Evolutionary conservation across 2,329 filamentous ascomycete species (phyloP).

Genomic region (Colletotrichum incanum): DNA sequence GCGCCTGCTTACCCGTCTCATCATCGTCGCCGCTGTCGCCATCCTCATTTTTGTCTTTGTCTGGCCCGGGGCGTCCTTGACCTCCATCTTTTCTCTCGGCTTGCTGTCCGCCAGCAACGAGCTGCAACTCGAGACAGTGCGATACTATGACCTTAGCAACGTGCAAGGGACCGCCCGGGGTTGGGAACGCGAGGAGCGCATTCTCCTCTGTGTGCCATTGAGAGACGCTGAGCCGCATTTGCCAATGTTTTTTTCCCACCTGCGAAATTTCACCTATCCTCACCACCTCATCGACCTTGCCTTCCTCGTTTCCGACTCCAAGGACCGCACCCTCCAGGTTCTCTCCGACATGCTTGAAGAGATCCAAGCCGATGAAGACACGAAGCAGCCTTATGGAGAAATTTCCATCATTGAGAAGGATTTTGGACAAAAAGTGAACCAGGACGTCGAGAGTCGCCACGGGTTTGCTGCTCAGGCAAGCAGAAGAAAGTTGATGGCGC

Average conservation of each 20-base stretch:
- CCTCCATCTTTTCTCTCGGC: conserved; percentile 77
- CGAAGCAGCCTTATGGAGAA: conserved; percentile 89
- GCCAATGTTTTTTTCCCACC: conserved; percentile 98
- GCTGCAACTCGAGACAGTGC: conserved; percentile 91
- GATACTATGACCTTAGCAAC: conserved; percentile 95
- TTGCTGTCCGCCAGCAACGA: conserved; percentile 78
- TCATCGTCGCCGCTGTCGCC: conserved; percentile 67
- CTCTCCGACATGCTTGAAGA: conserved; percentile 83
- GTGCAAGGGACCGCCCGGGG: conserved; percentile 92
- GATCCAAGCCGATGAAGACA: conserved; percentile 85
- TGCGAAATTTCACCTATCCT: conserved; percentile 96
- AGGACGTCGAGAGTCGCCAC: conserved; percentile 97
- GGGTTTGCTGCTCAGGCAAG: conserved; percentile 97
- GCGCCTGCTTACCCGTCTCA: conserved; percentile 80
- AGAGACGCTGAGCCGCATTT: conserved; percentile 94
- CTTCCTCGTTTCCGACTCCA: conserved; percentile 97
- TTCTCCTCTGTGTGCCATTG: conserved; percentile 93
- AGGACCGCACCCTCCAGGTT: conserved; percentile 87
- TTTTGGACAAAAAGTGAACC: conserved; percentile 97
- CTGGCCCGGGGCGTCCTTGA: conserved; percentile 76
- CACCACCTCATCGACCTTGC: conserved; percentile 97
- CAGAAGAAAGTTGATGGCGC: conserved; percentile 96
- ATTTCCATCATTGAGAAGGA: conserved; percentile 99
- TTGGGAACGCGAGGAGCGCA: conserved; percentile 96
- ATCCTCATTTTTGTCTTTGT: conserved; percentile 82